Evolutionary conservation across 2,329 filamentous ascomycete species (phyloP), one percentile per base, ranked within the genome.

Genomic region (Coleophoma cylindrospora): DNA sequence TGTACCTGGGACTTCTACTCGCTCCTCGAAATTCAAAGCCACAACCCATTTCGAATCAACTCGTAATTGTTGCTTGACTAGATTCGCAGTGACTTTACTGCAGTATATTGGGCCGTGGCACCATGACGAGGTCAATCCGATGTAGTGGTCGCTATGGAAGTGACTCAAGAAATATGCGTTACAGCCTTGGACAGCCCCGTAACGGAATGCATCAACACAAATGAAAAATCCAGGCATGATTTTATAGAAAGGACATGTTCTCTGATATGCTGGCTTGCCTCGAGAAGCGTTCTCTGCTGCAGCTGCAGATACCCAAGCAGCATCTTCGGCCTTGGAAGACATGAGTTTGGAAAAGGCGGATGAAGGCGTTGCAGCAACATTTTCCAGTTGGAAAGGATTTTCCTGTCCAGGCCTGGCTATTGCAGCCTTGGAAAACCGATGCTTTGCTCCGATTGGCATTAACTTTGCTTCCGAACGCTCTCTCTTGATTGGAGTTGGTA

Each of bases 221-320:
- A 97, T 95, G 56, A 80, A 89, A 61, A 96, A 87, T 0, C 90
- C 91, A 0, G 92, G 91, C 71, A 99, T 85, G 56, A 97, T 96
- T 68, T 99, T 99, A 74, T 99, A 99, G 62, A 99, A 99, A 0
- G 94, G 94, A 63, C 94, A 99, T 0, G 90, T 96, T 45, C 94
- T 82, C 62, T 92, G 81, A 61, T 92, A 94, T 0, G 91, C 86
- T 15, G 87, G 89, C 64, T 90, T 94, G 19, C 94, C 92, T 38
- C 89, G 80, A 2, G 91, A 84, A 1, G 87, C 80, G 27, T 80
- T 73, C 65, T 96, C 91, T 1, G 87, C 77, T 1, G 89, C 87
- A 0, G 92, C 91, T 12, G 94, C 94, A 34, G 81, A 83, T 1
- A 87, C 84, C 94, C 94, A 99, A 1, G 94, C 94, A 1, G 83